Base-by-base conservation (phyloP, 192 early-diverging fungal species). In the Linnemannia zychae region DNA sequence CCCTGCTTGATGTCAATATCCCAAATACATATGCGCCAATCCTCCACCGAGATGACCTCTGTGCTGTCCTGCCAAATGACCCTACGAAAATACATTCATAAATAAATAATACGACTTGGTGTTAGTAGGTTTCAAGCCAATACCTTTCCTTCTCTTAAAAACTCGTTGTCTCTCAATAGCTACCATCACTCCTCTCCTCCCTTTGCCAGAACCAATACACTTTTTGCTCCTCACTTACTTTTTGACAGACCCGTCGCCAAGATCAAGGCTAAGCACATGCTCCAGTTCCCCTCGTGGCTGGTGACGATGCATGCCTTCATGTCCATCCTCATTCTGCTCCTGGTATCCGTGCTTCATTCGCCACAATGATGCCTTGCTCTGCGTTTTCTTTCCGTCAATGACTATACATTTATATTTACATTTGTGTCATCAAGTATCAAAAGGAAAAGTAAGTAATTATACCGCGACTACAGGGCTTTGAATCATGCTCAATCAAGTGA, bases 1-100 rank as follows among this genome's bases (percentile, higher is more conserved):
- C 84, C 87, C 44, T 88, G 80, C 31, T 84, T 86, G 40, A 78
- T 75, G 37, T 88, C 88, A 17, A 94, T 78, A 40, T 83, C 67
- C 85, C 81, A 92, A n/a, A 94, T 80, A 24, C 87, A 89, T 18
- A 93, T 85, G 1, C 84, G 73, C 31, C 77, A 78, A 50, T 89
- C 89, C 70, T 89, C 82, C 12, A 76, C 73, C 52, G 74, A 75
- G 37, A 77, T 73, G 68, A 85, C 71, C 24, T 81, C 74, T n/a
- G 74, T 72, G 38, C 52, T 81, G 38, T 81, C 80, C 77, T 82
- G 74, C 74, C 79, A 79, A 28, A 85, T 85, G 28, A 85, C 78
- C 44, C 83, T 85, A n/a, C n/a, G n/a, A n/a, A 75, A 28, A 31
- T 44, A 44, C 9, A 48, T 15, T 1, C 36, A 40, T 11, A 68